phyloP scores from a whole-genome alignment of 2,329 filamentous ascomycete species.

The Ascochyta lentis region DNA sequence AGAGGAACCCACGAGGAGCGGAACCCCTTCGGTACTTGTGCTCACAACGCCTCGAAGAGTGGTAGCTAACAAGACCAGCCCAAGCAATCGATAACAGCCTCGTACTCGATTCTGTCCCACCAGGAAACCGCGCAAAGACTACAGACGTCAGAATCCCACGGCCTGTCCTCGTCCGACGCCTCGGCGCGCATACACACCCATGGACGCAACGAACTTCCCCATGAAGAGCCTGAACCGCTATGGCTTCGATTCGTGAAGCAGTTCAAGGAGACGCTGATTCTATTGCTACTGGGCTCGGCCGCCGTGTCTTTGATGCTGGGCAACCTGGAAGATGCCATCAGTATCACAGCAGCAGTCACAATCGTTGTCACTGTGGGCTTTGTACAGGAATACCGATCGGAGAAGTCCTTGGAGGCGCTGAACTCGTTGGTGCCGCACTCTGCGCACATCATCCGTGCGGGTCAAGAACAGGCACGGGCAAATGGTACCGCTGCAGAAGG shows the following conservation, averaged over 20 bases:
- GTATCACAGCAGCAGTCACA: constrained; percentile 93
- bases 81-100: constrained; percentile 52
- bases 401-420: constrained; percentile 94
- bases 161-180: constrained; percentile 82
- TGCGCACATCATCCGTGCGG: constrained; percentile 83
- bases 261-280: constrained; percentile 93
- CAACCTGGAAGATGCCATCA: constrained; percentile 93
- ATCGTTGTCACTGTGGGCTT: constrained; percentile 97
- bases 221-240: constrained; percentile 89
- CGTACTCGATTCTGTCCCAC: constrained; percentile 72
- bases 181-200: constrained; percentile 78
- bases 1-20: constrained; percentile 35
- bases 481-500: constrained; percentile 35
- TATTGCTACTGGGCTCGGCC: constrained; percentile 89
- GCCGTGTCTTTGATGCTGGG: constrained; percentile 87
- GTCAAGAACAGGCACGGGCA: constrained; percentile 30
- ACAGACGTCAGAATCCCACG: constrained; percentile 81
- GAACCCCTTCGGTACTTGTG: constrained; percentile 38
- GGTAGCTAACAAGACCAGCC: constrained; percentile 16
- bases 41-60: background rate
- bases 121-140: constrained; percentile 79
- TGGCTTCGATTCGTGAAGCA: constrained; percentile 97
- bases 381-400: constrained; percentile 95
- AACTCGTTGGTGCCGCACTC: constrained; percentile 94
- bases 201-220: constrained; percentile 92